Percentiles rank a stretch among this genome's conserved stretches.
Evolutionary conservation across 2,329 filamentous ascomycete genomes (phyloP).

Genomic region (Pseudogymnoascus sp.): DNA sequence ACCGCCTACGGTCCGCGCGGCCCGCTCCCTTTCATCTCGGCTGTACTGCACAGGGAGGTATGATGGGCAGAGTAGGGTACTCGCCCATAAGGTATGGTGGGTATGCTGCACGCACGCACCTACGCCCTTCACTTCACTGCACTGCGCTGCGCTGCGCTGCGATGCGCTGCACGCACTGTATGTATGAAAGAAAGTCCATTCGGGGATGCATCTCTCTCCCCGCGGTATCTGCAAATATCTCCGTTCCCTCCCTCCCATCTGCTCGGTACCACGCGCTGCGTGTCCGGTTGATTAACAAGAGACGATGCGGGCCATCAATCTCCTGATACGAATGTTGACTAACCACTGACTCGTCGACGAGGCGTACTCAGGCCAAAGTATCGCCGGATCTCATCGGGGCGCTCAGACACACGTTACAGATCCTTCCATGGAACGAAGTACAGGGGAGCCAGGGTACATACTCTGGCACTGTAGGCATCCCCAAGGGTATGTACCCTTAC

Average conservation of each 20-base stretch:
- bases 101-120: not conserved
- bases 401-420: not conserved
- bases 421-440: not conserved
- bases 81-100: not conserved
- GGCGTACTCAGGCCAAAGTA: not conserved
- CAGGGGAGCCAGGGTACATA: not conserved
- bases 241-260: not conserved
- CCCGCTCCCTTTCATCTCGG: not conserved
- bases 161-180: not conserved
- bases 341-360: not conserved
- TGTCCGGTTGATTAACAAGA: not conserved
- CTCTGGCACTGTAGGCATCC: not conserved
- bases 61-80: not conserved
- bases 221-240: constrained; percentile 1
- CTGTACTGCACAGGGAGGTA: not conserved
- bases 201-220: not conserved
- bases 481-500: constrained; percentile 1
- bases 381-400: not conserved
- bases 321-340: not conserved
- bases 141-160: not conserved
- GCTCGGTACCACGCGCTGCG: not conserved
- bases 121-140: not conserved
- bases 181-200: not conserved
- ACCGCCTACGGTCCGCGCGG: not conserved
- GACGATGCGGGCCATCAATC: not conserved